Conservation (phyloP, 2,329 filamentous ascomycete species). For the Colletotrichum siamense region DNA sequence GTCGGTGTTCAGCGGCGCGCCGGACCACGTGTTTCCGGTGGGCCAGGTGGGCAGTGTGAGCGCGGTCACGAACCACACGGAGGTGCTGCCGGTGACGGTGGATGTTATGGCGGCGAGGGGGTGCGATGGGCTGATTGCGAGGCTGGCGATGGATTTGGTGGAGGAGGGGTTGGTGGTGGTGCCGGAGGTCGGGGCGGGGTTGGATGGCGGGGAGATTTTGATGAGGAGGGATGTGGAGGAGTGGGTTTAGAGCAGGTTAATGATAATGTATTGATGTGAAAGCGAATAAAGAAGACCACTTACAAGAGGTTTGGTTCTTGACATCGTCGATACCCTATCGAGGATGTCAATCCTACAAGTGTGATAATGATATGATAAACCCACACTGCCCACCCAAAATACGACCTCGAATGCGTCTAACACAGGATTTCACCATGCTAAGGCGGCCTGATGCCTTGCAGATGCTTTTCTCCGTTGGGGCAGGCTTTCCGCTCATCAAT, state of each 20-base stretch:
- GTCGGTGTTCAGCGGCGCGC: slow-evolving; percentile 39
- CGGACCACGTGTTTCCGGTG: slow-evolving; percentile 47
- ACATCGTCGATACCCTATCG: no score
- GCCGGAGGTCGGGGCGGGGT: slow-evolving; percentile 45
- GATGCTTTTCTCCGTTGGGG: rapidly evolving
- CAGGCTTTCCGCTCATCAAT: no score
- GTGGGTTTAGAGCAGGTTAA: not conserved
- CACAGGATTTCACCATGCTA: no score
- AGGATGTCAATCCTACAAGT: no score
- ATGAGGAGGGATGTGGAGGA: slow-evolving; percentile 21
- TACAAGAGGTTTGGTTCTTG: not conserved
- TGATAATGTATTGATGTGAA: not conserved
- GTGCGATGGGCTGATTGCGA: slow-evolving; percentile 64
- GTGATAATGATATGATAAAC: no score
- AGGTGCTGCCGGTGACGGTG: slow-evolving; percentile 61
- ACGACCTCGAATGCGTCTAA: no score
- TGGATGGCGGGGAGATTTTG: slow-evolving; percentile 30
- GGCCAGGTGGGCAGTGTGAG: slow-evolving; percentile 41
- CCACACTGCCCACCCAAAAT: no score
- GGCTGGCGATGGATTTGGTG: slow-evolving; percentile 56
- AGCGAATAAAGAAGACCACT: not conserved
- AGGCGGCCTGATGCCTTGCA: no score
- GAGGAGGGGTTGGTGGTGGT: slow-evolving; percentile 51
- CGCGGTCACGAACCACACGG: slow-evolving; percentile 48
- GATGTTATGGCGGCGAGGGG: slow-evolving; percentile 63